Conservation (phyloP, 2,329 filamentous ascomycete species). For the Fusarium sp. region DNA sequence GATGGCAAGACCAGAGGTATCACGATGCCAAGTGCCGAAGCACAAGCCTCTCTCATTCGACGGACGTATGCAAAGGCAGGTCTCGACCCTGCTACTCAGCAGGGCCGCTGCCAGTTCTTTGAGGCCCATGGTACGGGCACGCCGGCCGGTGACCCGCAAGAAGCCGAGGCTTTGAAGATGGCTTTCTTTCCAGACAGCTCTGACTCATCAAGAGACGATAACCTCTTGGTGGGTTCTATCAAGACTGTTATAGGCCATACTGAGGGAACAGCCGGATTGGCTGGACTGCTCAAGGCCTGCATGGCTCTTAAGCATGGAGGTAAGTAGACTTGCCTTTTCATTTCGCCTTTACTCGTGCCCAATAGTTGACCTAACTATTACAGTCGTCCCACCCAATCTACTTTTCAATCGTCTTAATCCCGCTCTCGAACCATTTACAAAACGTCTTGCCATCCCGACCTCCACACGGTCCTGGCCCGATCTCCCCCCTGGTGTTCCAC, state of each 20-base stretch:
- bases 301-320: slow-evolving; percentile 49
- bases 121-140: slow-evolving; percentile 63
- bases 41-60: slow-evolving; percentile 7
- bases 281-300: slow-evolving; percentile 51
- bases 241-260: slow-evolving; percentile 49
- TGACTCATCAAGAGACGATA: slow-evolving; percentile 13
- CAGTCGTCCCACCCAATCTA: slow-evolving; percentile 52
- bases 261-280: slow-evolving; percentile 53
- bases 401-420: slow-evolving; percentile 50
- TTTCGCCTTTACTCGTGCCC: no score
- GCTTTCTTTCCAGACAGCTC: slow-evolving; percentile 43
- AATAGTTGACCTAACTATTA: no score
- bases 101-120: slow-evolving; percentile 1
- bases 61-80: slow-evolving; percentile 5
- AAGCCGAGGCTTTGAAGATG: slow-evolving; percentile 53
- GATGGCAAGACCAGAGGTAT: slow-evolving; percentile 15
- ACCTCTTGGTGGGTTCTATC: slow-evolving; percentile 47
- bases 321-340: no score
- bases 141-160: slow-evolving; percentile 59
- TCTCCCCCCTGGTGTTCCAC: neutral
- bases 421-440: neutral
- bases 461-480: slow-evolving; percentile 46
- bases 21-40: slow-evolving; percentile 3
- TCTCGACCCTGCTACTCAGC: neutral
- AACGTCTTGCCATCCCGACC: slow-evolving; percentile 42